Conservation (phyloP, 805 yeast species). For the Saccharomycopsis guyanensis region DNA sequence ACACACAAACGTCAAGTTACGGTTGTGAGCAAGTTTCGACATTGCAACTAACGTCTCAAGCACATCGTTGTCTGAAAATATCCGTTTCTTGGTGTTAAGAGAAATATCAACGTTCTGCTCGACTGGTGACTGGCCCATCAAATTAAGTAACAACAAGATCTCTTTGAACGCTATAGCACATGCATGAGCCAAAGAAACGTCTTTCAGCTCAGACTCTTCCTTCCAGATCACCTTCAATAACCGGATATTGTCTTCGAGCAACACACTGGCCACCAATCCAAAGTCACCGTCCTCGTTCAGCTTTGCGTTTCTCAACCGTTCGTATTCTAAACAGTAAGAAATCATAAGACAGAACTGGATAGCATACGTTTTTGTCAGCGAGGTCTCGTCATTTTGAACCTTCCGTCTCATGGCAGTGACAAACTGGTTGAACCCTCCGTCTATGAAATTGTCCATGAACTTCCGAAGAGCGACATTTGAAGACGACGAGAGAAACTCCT, state of each 20-base stretch:
- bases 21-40: constrained; percentile 42
- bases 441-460: constrained; percentile 55
- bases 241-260: constrained; percentile 47
- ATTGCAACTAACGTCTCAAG: constrained; percentile 62
- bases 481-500: constrained; percentile 28
- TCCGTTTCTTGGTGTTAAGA: constrained; percentile 51
- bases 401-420: constrained; percentile 41
- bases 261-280: constrained; percentile 44
- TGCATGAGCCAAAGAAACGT: constrained; percentile 61
- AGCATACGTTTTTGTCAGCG: constrained; percentile 11
- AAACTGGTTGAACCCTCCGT: constrained; percentile 68
- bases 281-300: constrained; percentile 26
- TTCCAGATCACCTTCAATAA: constrained; percentile 12
- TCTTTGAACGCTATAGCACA: constrained; percentile 61
- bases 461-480: constrained; percentile 29
- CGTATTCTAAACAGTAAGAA: constrained; percentile 73
- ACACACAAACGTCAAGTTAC: constrained; percentile 13
- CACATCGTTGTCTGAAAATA: constrained; percentile 63
- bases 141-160: constrained; percentile 39
- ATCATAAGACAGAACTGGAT: constrained; percentile 24
- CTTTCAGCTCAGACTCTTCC: constrained; percentile 34
- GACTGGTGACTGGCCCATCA: constrained; percentile 33
- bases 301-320: constrained; percentile 32
- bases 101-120: constrained; percentile 46
- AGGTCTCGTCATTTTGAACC: constrained; percentile 23